A percentile compares a stretch with the other conserved stretches of the same genome.
phyloP scores from a whole-genome alignment of 169 alveolate species.

The Babesia sp. region DNA sequence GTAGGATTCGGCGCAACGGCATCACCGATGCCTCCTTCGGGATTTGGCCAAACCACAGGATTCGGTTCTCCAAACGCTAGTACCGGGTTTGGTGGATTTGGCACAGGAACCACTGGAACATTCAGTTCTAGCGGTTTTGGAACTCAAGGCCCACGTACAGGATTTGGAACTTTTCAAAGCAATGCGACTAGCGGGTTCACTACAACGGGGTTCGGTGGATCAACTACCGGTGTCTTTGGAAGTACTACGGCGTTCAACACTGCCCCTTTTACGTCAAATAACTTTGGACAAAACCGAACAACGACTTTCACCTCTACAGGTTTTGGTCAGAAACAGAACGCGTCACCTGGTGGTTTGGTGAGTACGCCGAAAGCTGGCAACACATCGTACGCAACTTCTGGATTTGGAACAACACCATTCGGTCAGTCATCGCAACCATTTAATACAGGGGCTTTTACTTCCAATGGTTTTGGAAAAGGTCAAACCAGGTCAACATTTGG shows the following conservation, averaged over 20 bases:
- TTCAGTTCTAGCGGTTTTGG: conserved; percentile 20
- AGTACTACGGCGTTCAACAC: not conserved
- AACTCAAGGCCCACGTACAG: not conserved
- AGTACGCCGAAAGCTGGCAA: not conserved
- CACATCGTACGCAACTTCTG: not conserved
- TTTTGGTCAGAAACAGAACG: not conserved
- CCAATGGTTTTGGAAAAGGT: conserved; percentile 26
- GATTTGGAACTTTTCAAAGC: not conserved
- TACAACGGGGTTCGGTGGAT: conserved; percentile 8
- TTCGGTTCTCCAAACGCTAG: not conserved
- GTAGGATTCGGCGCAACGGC: conserved; percentile 13
- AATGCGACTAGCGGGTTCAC: not conserved
- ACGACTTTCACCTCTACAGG: conserved; percentile 11
- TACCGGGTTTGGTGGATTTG: not conserved
- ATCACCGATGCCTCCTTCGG: not conserved
- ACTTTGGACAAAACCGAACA: conserved; percentile 1
- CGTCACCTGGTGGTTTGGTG: not conserved
- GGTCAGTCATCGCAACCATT: conserved; percentile 23
- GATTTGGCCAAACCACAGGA: conserved; percentile 3
- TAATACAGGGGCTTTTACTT: conserved; percentile 30
- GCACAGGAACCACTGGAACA: not conserved
- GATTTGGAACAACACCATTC: conserved; percentile 2
- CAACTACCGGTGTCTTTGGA: not conserved
- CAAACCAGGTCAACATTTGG: not conserved
- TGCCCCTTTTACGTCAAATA: conserved; percentile 14